phyloP scores from a whole-genome alignment of 352 stramenopile species.

The Phytophthora lateralis region DNA sequence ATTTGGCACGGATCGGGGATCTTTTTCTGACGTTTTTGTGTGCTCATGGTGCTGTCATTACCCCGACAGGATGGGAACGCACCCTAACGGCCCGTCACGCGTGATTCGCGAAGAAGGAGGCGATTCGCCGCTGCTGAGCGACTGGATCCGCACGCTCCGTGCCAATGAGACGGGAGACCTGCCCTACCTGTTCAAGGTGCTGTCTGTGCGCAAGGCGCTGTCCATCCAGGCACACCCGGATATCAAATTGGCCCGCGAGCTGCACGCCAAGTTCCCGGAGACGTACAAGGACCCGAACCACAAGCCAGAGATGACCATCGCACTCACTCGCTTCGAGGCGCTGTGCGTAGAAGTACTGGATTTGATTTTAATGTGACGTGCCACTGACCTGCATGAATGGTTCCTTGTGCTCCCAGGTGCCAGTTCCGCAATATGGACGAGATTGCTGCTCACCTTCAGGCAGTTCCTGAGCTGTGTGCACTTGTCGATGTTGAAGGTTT shows the following conservation, averaged over 20 bases:
- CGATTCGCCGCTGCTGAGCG: slow-evolving; percentile 62
- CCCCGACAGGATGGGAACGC: slow-evolving; percentile 93
- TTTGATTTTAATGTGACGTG: neutral
- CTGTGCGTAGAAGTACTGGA: slow-evolving; percentile 50
- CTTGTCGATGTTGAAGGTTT: slow-evolving; percentile 59
- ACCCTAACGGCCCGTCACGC: slow-evolving; percentile 90
- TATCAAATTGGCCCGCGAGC: slow-evolving; percentile 68
- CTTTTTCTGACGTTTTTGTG: slow-evolving; percentile 3
- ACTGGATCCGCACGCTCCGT: slow-evolving; percentile 51
- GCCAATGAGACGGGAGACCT: slow-evolving; percentile 74
- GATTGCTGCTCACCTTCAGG: slow-evolving; percentile 89
- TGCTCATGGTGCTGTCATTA: neutral
- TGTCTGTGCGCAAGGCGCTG: slow-evolving; percentile 97
- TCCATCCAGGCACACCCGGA: slow-evolving; percentile 97
- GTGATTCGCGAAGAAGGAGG: slow-evolving; percentile 58
- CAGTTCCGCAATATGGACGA: slow-evolving; percentile 95
- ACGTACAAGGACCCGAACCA: slow-evolving; percentile 99
- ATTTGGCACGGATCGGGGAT: slow-evolving; percentile 9
- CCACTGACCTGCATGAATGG: slow-evolving; percentile 10
- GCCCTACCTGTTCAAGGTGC: slow-evolving; percentile 98
- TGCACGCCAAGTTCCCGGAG: slow-evolving; percentile 88
- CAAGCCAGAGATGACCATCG: slow-evolving; percentile 99
- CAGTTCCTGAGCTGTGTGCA: slow-evolving; percentile 89
- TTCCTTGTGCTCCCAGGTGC: slow-evolving; percentile 32
- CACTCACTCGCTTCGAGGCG: slow-evolving; percentile 96